These are phyloP conservation scores for Tuctoria greenei DNA, from an alignment of 176 grass and related monocot species.

Conservation along the genomic window DNA sequence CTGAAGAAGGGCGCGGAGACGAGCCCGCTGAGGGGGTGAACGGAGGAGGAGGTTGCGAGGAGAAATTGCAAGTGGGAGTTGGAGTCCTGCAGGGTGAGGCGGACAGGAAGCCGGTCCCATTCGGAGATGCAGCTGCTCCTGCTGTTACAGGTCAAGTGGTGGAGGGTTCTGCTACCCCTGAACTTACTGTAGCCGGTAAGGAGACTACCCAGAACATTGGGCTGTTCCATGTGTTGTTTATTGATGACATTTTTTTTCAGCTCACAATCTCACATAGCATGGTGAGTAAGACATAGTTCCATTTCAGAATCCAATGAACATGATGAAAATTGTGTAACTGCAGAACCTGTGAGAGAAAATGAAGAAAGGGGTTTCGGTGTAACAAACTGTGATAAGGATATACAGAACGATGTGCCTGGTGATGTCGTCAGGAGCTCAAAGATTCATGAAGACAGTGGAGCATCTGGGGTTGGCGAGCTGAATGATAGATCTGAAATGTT, in stretches of 20 bases:
- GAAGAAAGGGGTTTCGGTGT: slow-evolving; percentile 6
- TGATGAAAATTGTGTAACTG: not conserved
- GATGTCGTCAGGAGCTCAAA: slow-evolving; percentile 1
- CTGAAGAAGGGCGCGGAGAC: not conserved
- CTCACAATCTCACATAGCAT: not conserved
- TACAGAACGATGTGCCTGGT: slow-evolving; percentile 23
- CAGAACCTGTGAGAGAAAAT: not conserved
- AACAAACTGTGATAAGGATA: slow-evolving; percentile 9
- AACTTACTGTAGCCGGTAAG: slow-evolving; percentile 31
- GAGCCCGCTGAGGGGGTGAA: not conserved
- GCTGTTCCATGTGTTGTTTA: not conserved
- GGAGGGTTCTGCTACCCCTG: slow-evolving; percentile 10
- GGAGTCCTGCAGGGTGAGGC: not conserved
- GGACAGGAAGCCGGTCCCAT: slow-evolving; percentile 5
- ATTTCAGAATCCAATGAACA: slow-evolving; percentile 19
- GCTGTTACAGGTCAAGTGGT: not conserved
- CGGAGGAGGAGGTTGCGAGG: slow-evolving; percentile 9
- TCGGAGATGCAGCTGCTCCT: slow-evolving; percentile 1
- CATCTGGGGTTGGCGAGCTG: not conserved
- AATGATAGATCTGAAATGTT: slow-evolving; percentile 13
- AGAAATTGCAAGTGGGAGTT: not conserved
- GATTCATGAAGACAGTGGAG: slow-evolving; percentile 8
- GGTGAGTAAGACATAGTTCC: not conserved
- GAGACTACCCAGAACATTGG: not conserved
- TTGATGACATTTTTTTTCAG: not conserved